A percentile compares a stretch with the other conserved stretches of the same genome.
phyloP scores from a whole-genome alignment of 345 rosid genomes.

The Citrus cavaleriei region DNA sequence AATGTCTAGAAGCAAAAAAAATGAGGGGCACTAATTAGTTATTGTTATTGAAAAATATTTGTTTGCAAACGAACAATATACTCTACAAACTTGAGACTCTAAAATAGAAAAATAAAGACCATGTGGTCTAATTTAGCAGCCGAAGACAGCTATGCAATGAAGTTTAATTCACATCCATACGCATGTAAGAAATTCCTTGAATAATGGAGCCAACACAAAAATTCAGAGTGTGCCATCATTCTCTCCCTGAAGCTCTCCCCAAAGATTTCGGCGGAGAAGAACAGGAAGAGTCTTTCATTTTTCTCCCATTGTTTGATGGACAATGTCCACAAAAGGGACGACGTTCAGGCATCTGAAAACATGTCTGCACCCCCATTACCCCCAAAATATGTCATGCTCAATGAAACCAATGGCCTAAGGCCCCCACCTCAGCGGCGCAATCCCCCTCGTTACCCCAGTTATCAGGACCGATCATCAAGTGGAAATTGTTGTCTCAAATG shows the following conservation, averaged over 20 bases:
- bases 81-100: too few species aligned
- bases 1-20: too few species aligned
- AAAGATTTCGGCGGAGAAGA: not conserved
- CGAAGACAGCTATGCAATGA: not conserved
- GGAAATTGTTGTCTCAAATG: constrained; percentile 31
- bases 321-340: constrained; percentile 26
- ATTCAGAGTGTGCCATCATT: not conserved
- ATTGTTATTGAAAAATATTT: too few species aligned
- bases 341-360: constrained; percentile 5
- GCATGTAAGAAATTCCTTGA: constrained; percentile 26
- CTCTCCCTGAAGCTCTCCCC: constrained; percentile 2
- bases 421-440: constrained; percentile 44
- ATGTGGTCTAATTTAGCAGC: not conserved
- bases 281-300: constrained; percentile 6
- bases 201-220: constrained; percentile 15
- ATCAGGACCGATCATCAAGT: not conserved
- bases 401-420: constrained; percentile 10
- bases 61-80: too few species aligned
- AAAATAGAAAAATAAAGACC: constrained; percentile 1
- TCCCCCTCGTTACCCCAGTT: constrained; percentile 32
- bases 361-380: constrained; percentile 27
- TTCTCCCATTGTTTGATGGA: constrained; percentile 22
- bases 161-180: constrained; percentile 26
- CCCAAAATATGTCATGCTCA: constrained; percentile 37
- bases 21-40: too few species aligned